Base-by-base conservation (phyloP, 306 rosid species). In the Trifolium fragiferum region DNA sequence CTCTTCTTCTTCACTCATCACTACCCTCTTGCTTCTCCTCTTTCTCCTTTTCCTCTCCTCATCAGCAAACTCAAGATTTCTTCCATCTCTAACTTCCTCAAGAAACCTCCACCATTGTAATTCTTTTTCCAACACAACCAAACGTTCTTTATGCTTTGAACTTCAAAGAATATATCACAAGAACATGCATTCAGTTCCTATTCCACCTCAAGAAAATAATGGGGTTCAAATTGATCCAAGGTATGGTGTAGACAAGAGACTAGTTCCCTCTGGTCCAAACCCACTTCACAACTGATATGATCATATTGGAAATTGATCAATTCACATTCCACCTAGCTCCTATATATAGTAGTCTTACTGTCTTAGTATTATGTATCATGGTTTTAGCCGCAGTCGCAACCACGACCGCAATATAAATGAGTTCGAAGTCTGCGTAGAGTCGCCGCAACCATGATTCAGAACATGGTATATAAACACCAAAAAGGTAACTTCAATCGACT, bases 221-320 rank as follows among this genome's bases (percentile, higher is more conserved):
- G 75, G 72, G 51, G 75, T 89, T 73, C 97, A 88, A 68, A 37
- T 89, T 77, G 98, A 90, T 70, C 97, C 90, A 33, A 88, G 84
- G 76, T 89, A 84, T 46, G 96, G 88, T 8, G 89, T 67, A 5
- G 95, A 94, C 69, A 91, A 90, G 87, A 84, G 97, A 79, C 59
- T 69, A 3, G 98, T 94, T n/a, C 98, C 98, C 14, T 83, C 97
- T 10, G 98, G 98, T 4, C 98, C 98, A 12, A 94, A 94, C 90
- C 98, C 96, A 49, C 98, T 93, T 69, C 98, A 93, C 83, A 93
- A 92, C 65, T 90, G 85, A 86, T 30, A 25, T 25, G 27, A 11
- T 90, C 84, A 86, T 27, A 10, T 20, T 20, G 15, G 13, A 2
- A 20, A 43, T 15, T 1, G 2, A 10, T 72, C 76, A 41, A 20